Base-by-base conservation (phyloP, 1,139 yeast genomes). In the Saccharomyces hybrid region DNA sequence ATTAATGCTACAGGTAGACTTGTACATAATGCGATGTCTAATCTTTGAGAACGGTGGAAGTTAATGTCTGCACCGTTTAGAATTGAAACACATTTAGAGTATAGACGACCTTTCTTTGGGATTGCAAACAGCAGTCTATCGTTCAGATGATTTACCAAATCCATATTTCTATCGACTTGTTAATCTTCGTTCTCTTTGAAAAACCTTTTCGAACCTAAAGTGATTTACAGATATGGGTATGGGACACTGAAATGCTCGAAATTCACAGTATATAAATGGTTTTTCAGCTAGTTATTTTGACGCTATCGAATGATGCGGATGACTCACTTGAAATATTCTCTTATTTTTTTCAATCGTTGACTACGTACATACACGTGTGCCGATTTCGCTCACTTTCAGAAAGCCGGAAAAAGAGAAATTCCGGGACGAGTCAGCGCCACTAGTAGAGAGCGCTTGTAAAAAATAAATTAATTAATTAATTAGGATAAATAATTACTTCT, bases 31-130 rank as follows among this genome's bases (percentile, higher is more conserved):
- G 99, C 98, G 67, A 93, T 93, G 70, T 93, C 99, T 61, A 93
- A 78, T 68, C 99, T 82, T 71, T 83, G 88, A 48, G 95, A 87
- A 66, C 98, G 79, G 75, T 88, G 84, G 75, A 93, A 93, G 68
- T 89, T 88, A 64, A 93, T 86, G 71, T 93, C 99, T 2, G 96
- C 86, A 27, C 98, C 98, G 57, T 81, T 82, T 62, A 93, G 78
- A 59, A 93, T 79, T 56, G 79, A 79, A 58, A 89, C 81, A 68
- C 96, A 87, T 73, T 88, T 88, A 70, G 90, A 96, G 70, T 91
- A 88, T 56, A 93, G 81, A 70, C 99, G 83, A 49, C 99, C 99
- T 84, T 93, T 91, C 73, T 93, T 93, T 53, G 99, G 99, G 55
- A 93, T 96, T 4, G 99, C 99, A 73, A 93, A 91, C 56, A 93